phyloP scores from a whole-genome alignment of 352 stramenopile species.

The Globisporangium acanthophoron region DNA sequence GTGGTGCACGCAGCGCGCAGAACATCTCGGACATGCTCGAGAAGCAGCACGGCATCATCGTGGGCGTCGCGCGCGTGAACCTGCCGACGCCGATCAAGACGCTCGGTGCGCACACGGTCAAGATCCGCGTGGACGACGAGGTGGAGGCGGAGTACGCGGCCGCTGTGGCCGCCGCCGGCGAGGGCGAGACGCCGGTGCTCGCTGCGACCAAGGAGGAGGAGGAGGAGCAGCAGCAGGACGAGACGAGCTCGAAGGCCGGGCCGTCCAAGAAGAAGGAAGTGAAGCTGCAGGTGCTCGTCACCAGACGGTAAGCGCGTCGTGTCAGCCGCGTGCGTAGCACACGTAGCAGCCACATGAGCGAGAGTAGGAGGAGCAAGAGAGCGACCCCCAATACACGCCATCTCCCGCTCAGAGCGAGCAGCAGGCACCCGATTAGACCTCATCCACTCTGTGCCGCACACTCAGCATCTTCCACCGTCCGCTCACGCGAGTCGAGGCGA shows the following conservation, averaged over 20 bases:
- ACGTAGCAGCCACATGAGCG: neutral
- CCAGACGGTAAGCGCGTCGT: conserved; percentile 47
- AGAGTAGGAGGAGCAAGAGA: neutral
- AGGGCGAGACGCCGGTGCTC: conserved; percentile 18
- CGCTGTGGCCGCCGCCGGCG: conserved; percentile 12
- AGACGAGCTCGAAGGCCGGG: conserved; percentile 25
- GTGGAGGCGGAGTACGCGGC: conserved; percentile 61
- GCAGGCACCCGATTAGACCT: neutral
- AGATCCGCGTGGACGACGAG: conserved; percentile 78
- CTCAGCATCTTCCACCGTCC: too few species aligned
- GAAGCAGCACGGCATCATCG: conserved; percentile 77
- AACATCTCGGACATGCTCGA: conserved; percentile 86
- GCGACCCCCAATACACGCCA: neutral
- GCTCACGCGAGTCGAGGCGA: too few species aligned
- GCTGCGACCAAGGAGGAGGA: conserved; percentile 10
- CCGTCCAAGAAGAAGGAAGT: conserved; percentile 77
- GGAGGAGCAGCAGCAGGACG: conserved; percentile 16
- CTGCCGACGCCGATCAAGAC: conserved; percentile 74
- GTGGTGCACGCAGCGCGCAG: conserved; percentile 31
- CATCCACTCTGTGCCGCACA: neutral
- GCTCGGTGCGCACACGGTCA: conserved; percentile 70
- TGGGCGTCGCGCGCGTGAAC: conserved; percentile 73
- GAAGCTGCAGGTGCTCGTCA: conserved; percentile 51
- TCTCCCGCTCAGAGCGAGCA: neutral
- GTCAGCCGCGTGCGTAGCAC: neutral